Evolutionary conservation across 345 rosid genomes (phyloP), one percentile per base, ranked within the genome.

Genomic region (Xanthoceras sorbifolium): DNA sequence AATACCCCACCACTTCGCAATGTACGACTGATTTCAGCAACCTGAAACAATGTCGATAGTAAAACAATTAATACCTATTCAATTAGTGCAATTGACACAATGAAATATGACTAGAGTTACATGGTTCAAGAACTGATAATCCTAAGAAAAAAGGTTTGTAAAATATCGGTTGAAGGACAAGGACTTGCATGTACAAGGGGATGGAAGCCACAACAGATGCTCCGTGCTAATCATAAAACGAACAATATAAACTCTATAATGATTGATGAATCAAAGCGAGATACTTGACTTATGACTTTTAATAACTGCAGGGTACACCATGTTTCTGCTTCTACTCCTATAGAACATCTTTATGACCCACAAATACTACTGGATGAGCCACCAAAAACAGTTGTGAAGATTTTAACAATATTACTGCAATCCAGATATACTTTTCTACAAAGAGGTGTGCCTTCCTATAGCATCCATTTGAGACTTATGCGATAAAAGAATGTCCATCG

Each of bases 11-110:
- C 98, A 44, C 94, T 92, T 81, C 89, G 84, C 77, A 92, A 78
- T 72, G 86, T 78, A 70, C 99, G 94, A 66, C 90, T 84, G 74
- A 96, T 93, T 87, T 96, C 98, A 81, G 99, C 96, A 82, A 96
- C 71, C 97, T 91, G 89, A 65, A 61, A 76, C 10, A 44, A 42
- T 42, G 36, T 34, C 75, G 73, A 9, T 36, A 68, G 22, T 23
- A 12, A 57, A 61, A 32, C 34, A 61, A 54, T n/a, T 67, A 71
- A 5, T 3, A 59, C 62, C 15, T 14, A 60, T 7, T 38, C 50
- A 64, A 40, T 22, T 31, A 22, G 63, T 25, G 25, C 61, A 48
- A 75, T 11, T 31, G 40, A 26, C 15, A n/a, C 8, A 14, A 48
- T 26, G 40, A 61, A 31, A 61, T 18, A 46, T 6, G 57, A 57